These are phyloP conservation scores for Trametes elegans DNA, from an alignment of 768 basidiomycete genomes.

Conservation along the genomic window DNA sequence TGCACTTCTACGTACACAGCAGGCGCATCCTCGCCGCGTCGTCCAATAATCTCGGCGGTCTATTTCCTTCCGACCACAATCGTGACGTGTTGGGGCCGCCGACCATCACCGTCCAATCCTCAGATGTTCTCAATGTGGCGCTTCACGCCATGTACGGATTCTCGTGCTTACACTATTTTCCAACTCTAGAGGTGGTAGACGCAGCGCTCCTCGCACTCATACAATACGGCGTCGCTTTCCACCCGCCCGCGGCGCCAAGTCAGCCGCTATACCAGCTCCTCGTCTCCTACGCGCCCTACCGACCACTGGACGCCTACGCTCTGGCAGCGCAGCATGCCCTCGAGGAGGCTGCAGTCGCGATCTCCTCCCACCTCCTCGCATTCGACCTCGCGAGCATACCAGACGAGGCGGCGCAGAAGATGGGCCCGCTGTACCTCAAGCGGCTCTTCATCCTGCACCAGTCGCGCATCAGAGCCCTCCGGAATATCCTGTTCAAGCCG, in stretches of 20 bases:
- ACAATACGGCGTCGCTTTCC: constrained; percentile 27
- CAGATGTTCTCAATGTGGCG: constrained; percentile 32
- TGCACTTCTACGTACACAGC: constrained; percentile 81
- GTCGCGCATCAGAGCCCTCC: constrained; percentile 36
- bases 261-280: constrained; percentile 34
- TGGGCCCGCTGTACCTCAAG: constrained; percentile 43
- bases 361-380: constrained; percentile 40
- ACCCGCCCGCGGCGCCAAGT: constrained; percentile 25
- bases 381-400: constrained; percentile 34
- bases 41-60: constrained; percentile 56
- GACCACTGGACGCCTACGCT: constrained; percentile 41
- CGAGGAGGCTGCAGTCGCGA: constrained; percentile 36
- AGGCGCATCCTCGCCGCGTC: constrained; percentile 56
- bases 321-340: constrained; percentile 38
- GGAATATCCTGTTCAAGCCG: constrained; percentile 25
- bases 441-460: constrained; percentile 39
- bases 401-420: constrained; percentile 35
- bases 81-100: neutral
- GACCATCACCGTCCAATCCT: constrained; percentile 25
- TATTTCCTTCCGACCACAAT: constrained; percentile 33
- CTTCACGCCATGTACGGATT: constrained; percentile 34
- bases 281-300: constrained; percentile 33
- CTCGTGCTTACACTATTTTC: constrained; percentile 27
- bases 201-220: constrained; percentile 25
- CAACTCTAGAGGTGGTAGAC: constrained; percentile 27